These are phyloP conservation scores for Harringtonia lauricola DNA, from an alignment of 2,329 filamentous ascomycete genomes.

Conservation along the genomic window DNA sequence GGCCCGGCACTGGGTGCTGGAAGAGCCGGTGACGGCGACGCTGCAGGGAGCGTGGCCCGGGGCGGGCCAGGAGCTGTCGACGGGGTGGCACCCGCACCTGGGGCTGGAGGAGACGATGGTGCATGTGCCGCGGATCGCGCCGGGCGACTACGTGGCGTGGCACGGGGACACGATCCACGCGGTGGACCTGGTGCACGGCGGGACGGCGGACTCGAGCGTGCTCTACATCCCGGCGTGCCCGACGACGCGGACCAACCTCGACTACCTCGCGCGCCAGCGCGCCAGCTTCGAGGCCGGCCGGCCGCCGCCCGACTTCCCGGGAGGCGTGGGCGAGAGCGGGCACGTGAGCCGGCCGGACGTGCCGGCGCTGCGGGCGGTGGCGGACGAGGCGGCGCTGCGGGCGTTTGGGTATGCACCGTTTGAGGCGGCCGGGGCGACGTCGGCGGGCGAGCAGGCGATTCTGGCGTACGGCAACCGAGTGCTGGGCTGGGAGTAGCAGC, in stretches of 20 bases:
- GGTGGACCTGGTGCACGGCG: conserved; percentile 69
- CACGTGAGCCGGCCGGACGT: conserved; percentile 34
- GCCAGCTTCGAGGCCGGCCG: conserved; percentile 58
- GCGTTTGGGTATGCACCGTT: neutral
- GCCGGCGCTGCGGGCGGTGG: neutral
- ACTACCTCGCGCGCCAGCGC: conserved; percentile 60
- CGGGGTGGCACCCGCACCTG: conserved; percentile 57
- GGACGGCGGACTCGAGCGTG: conserved; percentile 65
- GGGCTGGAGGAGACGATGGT: conserved; percentile 59
- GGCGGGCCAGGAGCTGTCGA: conserved; percentile 56
- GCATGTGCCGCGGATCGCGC: conserved; percentile 54
- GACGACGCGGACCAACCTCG: conserved; percentile 61
- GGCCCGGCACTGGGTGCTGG: conserved; percentile 23
- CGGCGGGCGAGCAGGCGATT: no score
- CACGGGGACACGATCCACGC: conserved; percentile 77
- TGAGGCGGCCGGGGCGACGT: no score
- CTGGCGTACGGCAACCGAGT: no score
- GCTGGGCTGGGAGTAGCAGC: no score
- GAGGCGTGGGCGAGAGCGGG: conserved; percentile 53
- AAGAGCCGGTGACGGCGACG: conserved; percentile 14
- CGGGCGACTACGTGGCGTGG: conserved; percentile 73
- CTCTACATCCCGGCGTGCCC: conserved; percentile 85
- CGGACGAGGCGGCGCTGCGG: neutral
- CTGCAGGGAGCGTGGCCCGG: conserved; percentile 61
- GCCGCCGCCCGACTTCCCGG: conserved; percentile 60